Conservation (phyloP, 768 basidiomycete genomes). For the Nevesoporus exiguus region DNA sequence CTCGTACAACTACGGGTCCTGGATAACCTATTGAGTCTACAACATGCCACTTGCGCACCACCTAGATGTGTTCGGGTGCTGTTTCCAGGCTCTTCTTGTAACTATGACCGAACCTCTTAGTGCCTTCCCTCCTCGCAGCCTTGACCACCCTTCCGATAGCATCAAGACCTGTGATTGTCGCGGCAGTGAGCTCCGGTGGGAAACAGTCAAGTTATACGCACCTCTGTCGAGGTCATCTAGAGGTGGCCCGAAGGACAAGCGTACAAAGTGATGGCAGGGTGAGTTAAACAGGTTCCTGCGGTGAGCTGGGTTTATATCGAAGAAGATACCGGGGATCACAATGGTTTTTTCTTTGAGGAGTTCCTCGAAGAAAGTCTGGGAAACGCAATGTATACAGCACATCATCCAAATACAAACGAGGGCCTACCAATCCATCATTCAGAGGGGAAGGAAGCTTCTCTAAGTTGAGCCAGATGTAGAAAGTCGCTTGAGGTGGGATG, state of each 20-base stretch:
- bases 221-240: slow-evolving; percentile 77
- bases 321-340: slow-evolving; percentile 89
- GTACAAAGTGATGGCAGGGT: slow-evolving; percentile 87
- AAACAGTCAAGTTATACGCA: slow-evolving; percentile 19
- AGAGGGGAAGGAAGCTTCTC: slow-evolving; percentile 75
- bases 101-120: slow-evolving; percentile 63
- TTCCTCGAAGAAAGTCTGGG: slow-evolving; percentile 89
- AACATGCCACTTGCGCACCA: no score
- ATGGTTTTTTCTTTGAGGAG: slow-evolving; percentile 87
- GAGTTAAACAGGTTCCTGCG: slow-evolving; percentile 88
- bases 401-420: not conserved
- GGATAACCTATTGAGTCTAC: not conserved
- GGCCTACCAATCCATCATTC: slow-evolving; percentile 77
- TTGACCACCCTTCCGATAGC: slow-evolving; percentile 78
- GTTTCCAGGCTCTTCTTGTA: slow-evolving; percentile 57
- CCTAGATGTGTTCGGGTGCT: slow-evolving; percentile 26
- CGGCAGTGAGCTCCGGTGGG: not conserved
- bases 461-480: slow-evolving; percentile 93
- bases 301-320: slow-evolving; percentile 74
- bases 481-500: slow-evolving; percentile 76
- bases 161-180: slow-evolving; percentile 57
- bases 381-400: slow-evolving; percentile 1
- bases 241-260: slow-evolving; percentile 84
- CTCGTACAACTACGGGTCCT: not conserved
- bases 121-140: slow-evolving; percentile 62